Base-by-base conservation (phyloP, 805 yeast genomes). In the Danielia oregonensis region DNA sequence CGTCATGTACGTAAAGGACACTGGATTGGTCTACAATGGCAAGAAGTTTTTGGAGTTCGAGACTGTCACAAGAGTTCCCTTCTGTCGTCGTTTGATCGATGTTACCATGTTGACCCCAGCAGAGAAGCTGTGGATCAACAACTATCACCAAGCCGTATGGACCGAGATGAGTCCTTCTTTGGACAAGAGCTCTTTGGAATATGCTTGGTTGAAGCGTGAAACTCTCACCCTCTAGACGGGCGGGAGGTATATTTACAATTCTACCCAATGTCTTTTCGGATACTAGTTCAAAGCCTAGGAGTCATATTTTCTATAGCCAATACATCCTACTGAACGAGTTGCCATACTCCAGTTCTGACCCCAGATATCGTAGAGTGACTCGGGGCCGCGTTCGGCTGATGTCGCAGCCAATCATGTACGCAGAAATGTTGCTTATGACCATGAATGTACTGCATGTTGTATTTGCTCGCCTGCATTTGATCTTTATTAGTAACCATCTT, bases 31-130 rank as follows among this genome's bases (percentile, higher is more conserved):
- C 0, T 75, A 70, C 57, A 79, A 77, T 35, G 85, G 77, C 31
- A 69, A 66, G 45, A 59, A 63, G 38, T 82, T 76, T 52, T 72
- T 77, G 32, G 77, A 75, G 40, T 88, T 93, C 55, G 95, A 86
- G 42, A 87, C 95, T 45, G 64, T 87, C 33, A 91, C 97, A 0
- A 59, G 79, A 47, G 85, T 86, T 14, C 98, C 98, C 13, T 83
- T 84, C 59, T 86, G 95, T 57, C 70, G 70, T 43, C 78, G 75
- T 32, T 70, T 91, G 53, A 87, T 89, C 39, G 86, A 88, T 52
- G 55, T 48, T 6, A 44, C 49, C 5, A 45, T 86, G 53, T 67
- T 91, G 46, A 69, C 74, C 1, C 40, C 43, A 0, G 81, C 76
- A 12, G 97, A 91, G 59, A 70, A 70, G 37, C 47, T 55, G 1